phyloP scores from a whole-genome alignment of 208 protist species.

The Leishmania arabica region DNA sequence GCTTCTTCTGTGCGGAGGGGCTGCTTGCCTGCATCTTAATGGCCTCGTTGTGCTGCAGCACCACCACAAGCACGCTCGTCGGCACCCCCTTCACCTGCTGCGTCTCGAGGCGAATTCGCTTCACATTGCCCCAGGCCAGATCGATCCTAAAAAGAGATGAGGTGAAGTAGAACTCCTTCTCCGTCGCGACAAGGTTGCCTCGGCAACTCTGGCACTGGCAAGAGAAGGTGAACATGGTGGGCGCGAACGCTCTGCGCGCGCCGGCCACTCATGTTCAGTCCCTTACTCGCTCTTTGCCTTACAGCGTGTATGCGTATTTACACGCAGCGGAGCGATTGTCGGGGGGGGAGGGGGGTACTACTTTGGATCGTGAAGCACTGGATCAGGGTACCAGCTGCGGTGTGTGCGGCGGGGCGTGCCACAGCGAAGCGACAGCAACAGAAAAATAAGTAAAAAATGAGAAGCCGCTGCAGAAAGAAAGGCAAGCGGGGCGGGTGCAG shows the following conservation, averaged over 20 bases:
- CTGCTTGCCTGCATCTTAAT: slow-evolving; percentile 14
- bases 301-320: neutral
- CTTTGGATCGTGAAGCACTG: neutral
- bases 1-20: slow-evolving; percentile 20
- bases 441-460: neutral
- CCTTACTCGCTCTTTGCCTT: neutral
- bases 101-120: slow-evolving; percentile 59
- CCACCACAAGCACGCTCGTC: slow-evolving; percentile 70
- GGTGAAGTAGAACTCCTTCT: slow-evolving; percentile 61
- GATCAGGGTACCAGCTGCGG: neutral
- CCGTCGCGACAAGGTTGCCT: slow-evolving; percentile 54
- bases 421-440: neutral
- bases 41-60: slow-evolving; percentile 35
- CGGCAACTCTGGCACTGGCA: slow-evolving; percentile 74
- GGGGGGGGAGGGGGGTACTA: neutral
- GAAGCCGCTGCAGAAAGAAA: neutral
- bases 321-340: neutral
- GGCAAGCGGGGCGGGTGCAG: neutral
- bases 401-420: neutral
- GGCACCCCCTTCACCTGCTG: slow-evolving; percentile 76
- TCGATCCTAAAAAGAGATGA: slow-evolving; percentile 55
- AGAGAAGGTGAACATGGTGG: slow-evolving; percentile 46
- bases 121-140: slow-evolving; percentile 68
- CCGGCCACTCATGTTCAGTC: neutral
- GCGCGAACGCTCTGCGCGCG: neutral